Conservation (phyloP, 2,329 filamentous ascomycete species). For the Iodosphaeria phyllophila region DNA sequence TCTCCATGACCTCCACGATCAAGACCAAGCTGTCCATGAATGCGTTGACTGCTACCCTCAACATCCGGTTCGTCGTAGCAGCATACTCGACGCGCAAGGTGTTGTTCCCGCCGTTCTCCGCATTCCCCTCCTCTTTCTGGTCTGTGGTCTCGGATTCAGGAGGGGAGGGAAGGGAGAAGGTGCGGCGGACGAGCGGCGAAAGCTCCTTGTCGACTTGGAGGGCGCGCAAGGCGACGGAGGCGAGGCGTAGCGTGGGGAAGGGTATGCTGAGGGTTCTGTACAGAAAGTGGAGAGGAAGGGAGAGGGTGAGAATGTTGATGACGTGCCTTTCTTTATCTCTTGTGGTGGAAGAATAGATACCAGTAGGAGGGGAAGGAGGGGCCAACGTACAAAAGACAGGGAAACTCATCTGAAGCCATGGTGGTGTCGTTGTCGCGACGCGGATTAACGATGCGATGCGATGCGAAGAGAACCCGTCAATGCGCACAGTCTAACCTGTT, state of each 20-base stretch:
- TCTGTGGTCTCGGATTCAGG: too few relatives aligned
- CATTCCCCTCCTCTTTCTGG: slow-evolving; percentile 6
- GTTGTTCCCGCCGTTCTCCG: slow-evolving; percentile 12
- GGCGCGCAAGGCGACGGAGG: slow-evolving; percentile 53
- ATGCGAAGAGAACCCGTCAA: too few relatives aligned
- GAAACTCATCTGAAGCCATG: slow-evolving; percentile 1
- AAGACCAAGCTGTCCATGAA: slow-evolving; percentile 84
- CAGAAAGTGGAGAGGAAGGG: slow-evolving; percentile 8
- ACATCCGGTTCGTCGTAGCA: slow-evolving; percentile 89
- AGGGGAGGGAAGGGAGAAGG: slow-evolving; percentile 40
- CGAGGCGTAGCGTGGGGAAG: slow-evolving; percentile 64
- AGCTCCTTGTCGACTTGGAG: slow-evolving; percentile 78
- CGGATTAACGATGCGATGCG: too few relatives aligned
- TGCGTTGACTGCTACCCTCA: slow-evolving; percentile 86
- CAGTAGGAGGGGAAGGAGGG: neutral
- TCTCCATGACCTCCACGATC: slow-evolving; percentile 75
- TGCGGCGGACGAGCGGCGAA: slow-evolving; percentile 62
- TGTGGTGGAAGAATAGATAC: neutral
- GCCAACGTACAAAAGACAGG: slow-evolving; percentile 2
- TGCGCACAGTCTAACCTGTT: too few relatives aligned
- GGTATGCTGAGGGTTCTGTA: slow-evolving; percentile 56
- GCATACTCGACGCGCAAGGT: slow-evolving; percentile 60
- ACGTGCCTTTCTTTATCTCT: too few relatives aligned
- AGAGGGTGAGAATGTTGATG: too few relatives aligned
- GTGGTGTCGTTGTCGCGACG: too few relatives aligned